Evolutionary conservation across 1,284 basidiomycete genomes (phyloP).

Genomic region (Tranzscheliella williamsii): DNA sequence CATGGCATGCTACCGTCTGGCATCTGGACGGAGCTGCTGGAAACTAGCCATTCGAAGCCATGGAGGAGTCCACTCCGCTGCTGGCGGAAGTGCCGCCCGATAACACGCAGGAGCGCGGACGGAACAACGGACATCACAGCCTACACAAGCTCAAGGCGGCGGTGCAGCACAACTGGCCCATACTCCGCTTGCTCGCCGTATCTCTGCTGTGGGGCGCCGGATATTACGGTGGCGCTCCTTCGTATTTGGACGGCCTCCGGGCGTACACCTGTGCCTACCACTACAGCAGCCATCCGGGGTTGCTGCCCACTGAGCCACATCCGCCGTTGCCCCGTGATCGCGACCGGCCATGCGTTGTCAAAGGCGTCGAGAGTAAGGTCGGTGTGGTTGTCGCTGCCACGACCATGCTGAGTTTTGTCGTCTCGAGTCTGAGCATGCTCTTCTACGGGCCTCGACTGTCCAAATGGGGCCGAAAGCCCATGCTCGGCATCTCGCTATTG

Average conservation of each 20-base stretch:
- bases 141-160: too few relatives aligned
- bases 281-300: slow-evolving; percentile 18
- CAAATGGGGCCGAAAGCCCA: slow-evolving; percentile 30
- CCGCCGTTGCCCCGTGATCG: slow-evolving; percentile 19
- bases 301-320: slow-evolving; percentile 17
- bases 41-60: too few relatives aligned
- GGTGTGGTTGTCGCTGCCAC: slow-evolving; percentile 28
- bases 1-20: too few relatives aligned
- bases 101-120: too few relatives aligned
- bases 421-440: slow-evolving; percentile 36
- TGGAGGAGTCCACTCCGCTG: too few relatives aligned
- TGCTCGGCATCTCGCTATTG: slow-evolving; percentile 26
- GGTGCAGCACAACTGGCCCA: slow-evolving; percentile 19
- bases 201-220: slow-evolving; percentile 22
- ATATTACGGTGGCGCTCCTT: slow-evolving; percentile 21
- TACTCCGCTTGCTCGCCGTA: slow-evolving; percentile 19
- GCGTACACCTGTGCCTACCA: slow-evolving; percentile 28
- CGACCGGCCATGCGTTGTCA: slow-evolving; percentile 30
- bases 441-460: slow-evolving; percentile 34
- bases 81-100: too few relatives aligned
- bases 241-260: slow-evolving; percentile 27
- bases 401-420: slow-evolving; percentile 30
- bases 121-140: too few relatives aligned
- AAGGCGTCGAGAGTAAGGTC: slow-evolving; percentile 32
- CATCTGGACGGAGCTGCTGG: too few relatives aligned